Evolutionary conservation across 805 yeast species (phyloP), one percentile per base, ranked within the genome.

Genomic region (Zygosaccharomyces kombuchaensis): DNA sequence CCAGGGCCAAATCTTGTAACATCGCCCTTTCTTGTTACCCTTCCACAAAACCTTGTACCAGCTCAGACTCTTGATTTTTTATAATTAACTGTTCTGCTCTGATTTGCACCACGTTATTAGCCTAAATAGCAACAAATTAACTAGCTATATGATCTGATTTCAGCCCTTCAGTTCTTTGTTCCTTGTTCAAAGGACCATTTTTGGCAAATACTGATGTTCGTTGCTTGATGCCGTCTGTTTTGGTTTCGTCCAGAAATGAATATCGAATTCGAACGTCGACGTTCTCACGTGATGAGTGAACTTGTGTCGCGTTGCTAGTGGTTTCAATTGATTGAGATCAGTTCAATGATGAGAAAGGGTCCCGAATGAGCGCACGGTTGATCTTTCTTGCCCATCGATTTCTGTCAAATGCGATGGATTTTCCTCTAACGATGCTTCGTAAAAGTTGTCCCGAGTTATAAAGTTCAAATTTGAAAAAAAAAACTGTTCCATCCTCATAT

Each of bases 1-100:
- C 54, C 34, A 62, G 38, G 4, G 66, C 64, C 19, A 62, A 47
- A 35, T 55, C 53, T 16, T 44, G 45, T 34, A 56, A 37, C 34
- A 56, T 51, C 16, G 13, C 34, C 32, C 9, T 35, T 36, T 4
- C 27, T 23, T n/a, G 4, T 36, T 19, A n/a, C 17, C 29, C 29
- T 22, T 36, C 12, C 29, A 22, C 34, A 12, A 17, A 13, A 16
- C 14, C 12, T 13, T 22, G n/a, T 29, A 38, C 41, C 19, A 29
- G 22, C 21, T 12, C 30, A 26, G 21, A 10, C 4, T 13, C 30
- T 37, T 29, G 40, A 29, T 37, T 25, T 37, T 14, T 16, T 25
- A 13, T n/a, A 14, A 23, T 14, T 13, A 26, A 29, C 32, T 10
- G 16, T 29, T 27, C 10, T 29, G 32, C 16, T 13, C 12, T 29